Base-by-base conservation (phyloP, 2,329 filamentous ascomycete genomes). In the Didymella sp. region DNA sequence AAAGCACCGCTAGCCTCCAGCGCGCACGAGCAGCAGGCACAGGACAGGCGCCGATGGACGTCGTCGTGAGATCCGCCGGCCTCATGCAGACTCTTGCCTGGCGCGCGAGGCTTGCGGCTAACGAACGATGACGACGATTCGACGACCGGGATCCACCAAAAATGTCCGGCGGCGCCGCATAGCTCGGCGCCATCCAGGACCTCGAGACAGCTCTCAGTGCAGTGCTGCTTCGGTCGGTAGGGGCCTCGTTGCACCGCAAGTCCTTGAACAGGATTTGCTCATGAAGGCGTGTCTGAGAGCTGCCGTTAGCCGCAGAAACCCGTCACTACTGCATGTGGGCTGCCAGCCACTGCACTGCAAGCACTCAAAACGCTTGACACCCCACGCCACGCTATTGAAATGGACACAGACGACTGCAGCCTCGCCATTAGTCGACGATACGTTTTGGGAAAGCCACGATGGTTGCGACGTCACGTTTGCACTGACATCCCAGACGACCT, bases 11-110 rank as follows among this genome's bases (percentile, higher is more conserved):
- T 38, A 40, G 38, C 38, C 48, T 45, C 42, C 37, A 40, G 48
- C 48, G 31, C 37, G 43, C 48, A 43, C 49, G 25, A 42, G 43
- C 54, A 48, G 46, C 41, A 30, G 8, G 43, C 7, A 31, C 13
- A 21, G 31, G 30, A 28, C 28, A 48, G 49, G 31, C 48, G 43
- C 38, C 48, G 37, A 12, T 28, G 37, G n/a, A 37, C 8, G 44
- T 40, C 21, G 49, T 52, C 38, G 43, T 52, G 54, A 51, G 42
- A 47, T 52, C 28, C 44, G 38, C 37, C 33, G 30, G 54, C 54
- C 15, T 24, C 43, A 43, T 52, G 54, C 48, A 52, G 48, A 40
- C 54, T 57, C 48, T 57, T 57, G 54, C 54, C 43, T 52, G 35
- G 54, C 47, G 47, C 47, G 53, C 42, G 35, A 51, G 48, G 48